A percentile compares a stretch with the other conserved stretches of the same genome.
Conservation (phyloP, 2,329 filamentous ascomycete species). For the Macroventuria anomochaeta region DNA sequence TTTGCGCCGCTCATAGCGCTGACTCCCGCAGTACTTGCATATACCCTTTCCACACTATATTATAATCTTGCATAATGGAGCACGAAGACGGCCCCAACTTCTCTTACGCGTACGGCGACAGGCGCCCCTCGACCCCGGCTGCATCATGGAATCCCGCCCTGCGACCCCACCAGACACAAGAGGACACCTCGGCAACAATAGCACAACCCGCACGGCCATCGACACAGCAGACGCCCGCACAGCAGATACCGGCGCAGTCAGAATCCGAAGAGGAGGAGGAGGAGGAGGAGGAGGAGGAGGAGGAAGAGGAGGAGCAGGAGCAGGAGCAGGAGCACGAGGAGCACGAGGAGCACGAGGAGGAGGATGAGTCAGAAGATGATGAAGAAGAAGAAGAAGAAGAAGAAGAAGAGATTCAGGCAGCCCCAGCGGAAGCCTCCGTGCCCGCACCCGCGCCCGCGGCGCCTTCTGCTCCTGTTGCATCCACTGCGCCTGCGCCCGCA, state of each 20-base stretch:
- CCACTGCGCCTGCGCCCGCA: not conserved
- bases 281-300: conserved; percentile 21
- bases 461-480: not conserved
- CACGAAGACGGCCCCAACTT: conserved; percentile 49
- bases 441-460: not conserved
- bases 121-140: conserved; percentile 23
- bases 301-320: conserved; percentile 15
- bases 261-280: conserved; percentile 24
- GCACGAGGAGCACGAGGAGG: conserved; percentile 1
- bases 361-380: conserved; percentile 9
- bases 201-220: not conserved
- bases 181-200: conserved; percentile 10
- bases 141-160: conserved; percentile 64
- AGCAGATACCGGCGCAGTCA: conserved; percentile 20
- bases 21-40: conserved; percentile 43
- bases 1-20: conserved; percentile 26
- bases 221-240: conserved; percentile 12
- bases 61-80: conserved; percentile 43
- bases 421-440: conserved; percentile 4
- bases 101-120: conserved; percentile 47
- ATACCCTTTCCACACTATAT: conserved; percentile 40
- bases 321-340: conserved; percentile 15
- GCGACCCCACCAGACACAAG: conserved; percentile 43
- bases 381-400: conserved; percentile 13
- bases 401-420: conserved; percentile 10